These are phyloP conservation scores for Podila epigama DNA, from an alignment of 192 early-diverging fungal genomes.

Conservation along the genomic window DNA sequence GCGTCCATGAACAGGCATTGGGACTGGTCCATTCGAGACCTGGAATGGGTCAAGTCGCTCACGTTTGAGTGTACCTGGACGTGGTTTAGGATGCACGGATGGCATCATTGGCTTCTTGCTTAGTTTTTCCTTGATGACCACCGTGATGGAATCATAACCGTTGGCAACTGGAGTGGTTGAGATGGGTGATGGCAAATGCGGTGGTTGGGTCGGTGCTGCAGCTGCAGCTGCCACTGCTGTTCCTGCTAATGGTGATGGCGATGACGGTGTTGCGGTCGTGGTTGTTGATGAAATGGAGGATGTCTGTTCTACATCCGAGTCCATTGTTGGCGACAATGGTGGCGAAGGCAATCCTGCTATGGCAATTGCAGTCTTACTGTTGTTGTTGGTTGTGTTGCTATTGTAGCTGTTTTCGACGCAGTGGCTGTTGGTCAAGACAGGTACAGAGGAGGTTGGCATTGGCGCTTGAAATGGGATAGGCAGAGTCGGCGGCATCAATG, in stretches of 20 bases:
- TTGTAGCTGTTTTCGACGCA: background rate
- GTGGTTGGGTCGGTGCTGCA: background rate
- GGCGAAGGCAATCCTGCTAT: background rate
- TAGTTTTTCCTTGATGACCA: too few relatives aligned
- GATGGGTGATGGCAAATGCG: background rate
- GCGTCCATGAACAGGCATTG: background rate
- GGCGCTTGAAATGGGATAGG: too few relatives aligned
- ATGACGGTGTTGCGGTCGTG: too few relatives aligned
- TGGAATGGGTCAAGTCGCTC: background rate
- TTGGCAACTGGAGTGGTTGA: too few relatives aligned
- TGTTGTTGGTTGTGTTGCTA: background rate
- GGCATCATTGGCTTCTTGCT: background rate
- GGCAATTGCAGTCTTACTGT: background rate
- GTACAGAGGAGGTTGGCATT: background rate
- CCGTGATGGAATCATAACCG: too few relatives aligned
- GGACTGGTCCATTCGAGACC: background rate
- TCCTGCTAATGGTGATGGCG: too few relatives aligned
- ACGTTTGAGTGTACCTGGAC: background rate
- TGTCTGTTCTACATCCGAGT: background rate
- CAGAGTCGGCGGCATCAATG: too few relatives aligned
- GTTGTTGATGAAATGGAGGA: too few relatives aligned
- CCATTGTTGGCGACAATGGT: background rate
- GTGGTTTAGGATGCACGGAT: too few relatives aligned
- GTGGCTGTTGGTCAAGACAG: background rate
- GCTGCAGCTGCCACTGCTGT: too few relatives aligned